Percentiles rank a stretch among this genome's conserved stretches.
Conservation (phyloP, 805 yeast genomes). For the Candida rishiriensis region DNA sequence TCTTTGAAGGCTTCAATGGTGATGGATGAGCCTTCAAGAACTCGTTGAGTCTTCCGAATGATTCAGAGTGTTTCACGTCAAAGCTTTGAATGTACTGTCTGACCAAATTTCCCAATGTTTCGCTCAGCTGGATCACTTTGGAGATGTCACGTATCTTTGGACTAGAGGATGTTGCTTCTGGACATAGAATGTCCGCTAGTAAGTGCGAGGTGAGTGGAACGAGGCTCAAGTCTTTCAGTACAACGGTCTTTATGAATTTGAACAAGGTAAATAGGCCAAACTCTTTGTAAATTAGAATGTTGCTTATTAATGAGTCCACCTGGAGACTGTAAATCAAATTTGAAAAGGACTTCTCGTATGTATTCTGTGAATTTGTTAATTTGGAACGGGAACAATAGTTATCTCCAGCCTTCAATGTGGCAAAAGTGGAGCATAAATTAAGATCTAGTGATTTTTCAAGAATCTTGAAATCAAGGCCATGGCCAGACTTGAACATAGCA, state of each 20-base stretch:
- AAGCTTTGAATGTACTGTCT: constrained; percentile 31
- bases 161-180: constrained; percentile 3
- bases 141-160: constrained; percentile 13
- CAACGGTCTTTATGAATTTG: constrained; percentile 29
- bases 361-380: constrained; percentile 13
- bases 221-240: constrained; percentile 31
- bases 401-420: constrained; percentile 12
- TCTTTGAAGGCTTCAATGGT: constrained; percentile 31
- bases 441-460: constrained; percentile 22
- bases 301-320: constrained; percentile 16
- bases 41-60: constrained; percentile 24
- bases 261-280: constrained; percentile 39
- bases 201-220: constrained; percentile 20
- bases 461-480: constrained; percentile 24
- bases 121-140: constrained; percentile 20
- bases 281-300: constrained; percentile 26
- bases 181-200: constrained; percentile 2
- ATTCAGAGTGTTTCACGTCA: constrained; percentile 27
- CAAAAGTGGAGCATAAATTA: constrained; percentile 18
- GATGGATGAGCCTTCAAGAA: constrained; percentile 29
- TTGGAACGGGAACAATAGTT: not conserved
- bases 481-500: constrained; percentile 23
- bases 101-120: constrained; percentile 25
- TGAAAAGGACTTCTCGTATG: constrained; percentile 4
- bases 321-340: constrained; percentile 13